A percentile compares a stretch with the other conserved stretches of the same genome.
phyloP scores from a whole-genome alignment of 345 rosid genomes.

The Salix suchowensis region DNA sequence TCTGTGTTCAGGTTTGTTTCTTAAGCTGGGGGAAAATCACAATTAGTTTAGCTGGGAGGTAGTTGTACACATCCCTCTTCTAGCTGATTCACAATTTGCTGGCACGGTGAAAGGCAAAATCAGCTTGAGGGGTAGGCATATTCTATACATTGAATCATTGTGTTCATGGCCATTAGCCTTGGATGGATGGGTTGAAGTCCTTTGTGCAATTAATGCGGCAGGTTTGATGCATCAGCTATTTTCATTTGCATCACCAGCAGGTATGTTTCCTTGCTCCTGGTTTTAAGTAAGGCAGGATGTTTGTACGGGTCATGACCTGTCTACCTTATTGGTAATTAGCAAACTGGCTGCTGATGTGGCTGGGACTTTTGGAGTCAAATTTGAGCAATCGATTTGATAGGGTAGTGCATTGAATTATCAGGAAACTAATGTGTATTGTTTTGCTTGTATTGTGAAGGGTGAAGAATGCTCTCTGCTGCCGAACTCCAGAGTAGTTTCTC shows the following conservation, averaged over 20 bases:
- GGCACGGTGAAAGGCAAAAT: conserved; percentile 1
- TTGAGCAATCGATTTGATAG: background rate
- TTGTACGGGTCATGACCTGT: background rate
- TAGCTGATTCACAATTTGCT: conserved; percentile 3
- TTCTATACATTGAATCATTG: conserved; percentile 14
- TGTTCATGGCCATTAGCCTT: conserved; percentile 1
- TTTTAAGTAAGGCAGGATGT: conserved; percentile 6
- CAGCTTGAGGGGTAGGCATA: conserved; percentile 20
- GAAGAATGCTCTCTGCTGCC: background rate
- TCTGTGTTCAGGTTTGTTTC: conserved; percentile 27
- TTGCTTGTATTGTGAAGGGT: background rate
- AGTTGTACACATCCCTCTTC: conserved; percentile 10
- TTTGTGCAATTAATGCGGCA: conserved; percentile 22
- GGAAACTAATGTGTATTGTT: background rate
- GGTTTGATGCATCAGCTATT: conserved; percentile 22
- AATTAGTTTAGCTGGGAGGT: conserved; percentile 17
- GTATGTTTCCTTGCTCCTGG: conserved; percentile 24
- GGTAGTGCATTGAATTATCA: background rate
- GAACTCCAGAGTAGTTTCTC: background rate
- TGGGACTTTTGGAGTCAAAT: background rate
- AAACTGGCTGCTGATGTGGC: background rate
- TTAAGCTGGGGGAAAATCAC: conserved; percentile 18
- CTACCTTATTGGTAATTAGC: background rate
- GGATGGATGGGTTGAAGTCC: conserved; percentile 13
- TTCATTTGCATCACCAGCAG: conserved; percentile 18